Conservation (phyloP, 345 rosid genomes). For the Psidium friedrichsthalianum region DNA sequence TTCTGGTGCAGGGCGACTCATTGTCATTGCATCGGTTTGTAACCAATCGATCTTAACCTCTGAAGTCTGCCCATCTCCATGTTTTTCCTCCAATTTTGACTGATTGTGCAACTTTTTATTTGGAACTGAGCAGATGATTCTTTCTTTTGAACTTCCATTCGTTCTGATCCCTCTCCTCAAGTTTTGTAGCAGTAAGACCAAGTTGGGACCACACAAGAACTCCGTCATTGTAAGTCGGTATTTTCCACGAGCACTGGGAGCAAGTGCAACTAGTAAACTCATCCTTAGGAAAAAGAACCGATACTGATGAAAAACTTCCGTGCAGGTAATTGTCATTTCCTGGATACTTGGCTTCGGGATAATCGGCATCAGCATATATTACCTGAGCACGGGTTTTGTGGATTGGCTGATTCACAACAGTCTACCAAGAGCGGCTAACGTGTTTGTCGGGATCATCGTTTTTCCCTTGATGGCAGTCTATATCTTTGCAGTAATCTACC, state of each 20-base stretch:
- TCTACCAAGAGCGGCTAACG: constrained; percentile 25
- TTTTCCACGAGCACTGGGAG: not conserved
- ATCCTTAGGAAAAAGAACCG: no score
- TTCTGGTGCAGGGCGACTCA: constrained; percentile 41
- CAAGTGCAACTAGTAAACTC: not conserved
- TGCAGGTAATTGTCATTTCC: constrained; percentile 42
- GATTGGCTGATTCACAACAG: constrained; percentile 36
- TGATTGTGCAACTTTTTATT: not conserved
- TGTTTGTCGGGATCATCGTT: constrained; percentile 31
- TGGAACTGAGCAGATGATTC: constrained; percentile 38
- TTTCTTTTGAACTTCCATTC: constrained; percentile 69
- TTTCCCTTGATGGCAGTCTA: no score
- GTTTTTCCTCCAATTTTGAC: not conserved
- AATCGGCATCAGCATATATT: constrained; percentile 53
- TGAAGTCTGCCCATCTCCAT: not conserved
- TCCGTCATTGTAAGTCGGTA: constrained; percentile 28
- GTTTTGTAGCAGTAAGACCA: constrained; percentile 50
- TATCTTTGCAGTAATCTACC: no score
- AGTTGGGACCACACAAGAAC: constrained; percentile 71
- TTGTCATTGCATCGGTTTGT: constrained; percentile 38
- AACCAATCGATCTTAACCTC: not conserved
- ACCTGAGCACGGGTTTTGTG: constrained; percentile 40
- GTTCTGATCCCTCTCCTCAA: constrained; percentile 67
- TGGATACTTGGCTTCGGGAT: constrained; percentile 47
- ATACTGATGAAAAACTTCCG: not conserved